These are phyloP conservation scores for Saksenaea vasiformis DNA, from an alignment of 371 early-diverging fungal genomes.

Conservation along the genomic window DNA sequence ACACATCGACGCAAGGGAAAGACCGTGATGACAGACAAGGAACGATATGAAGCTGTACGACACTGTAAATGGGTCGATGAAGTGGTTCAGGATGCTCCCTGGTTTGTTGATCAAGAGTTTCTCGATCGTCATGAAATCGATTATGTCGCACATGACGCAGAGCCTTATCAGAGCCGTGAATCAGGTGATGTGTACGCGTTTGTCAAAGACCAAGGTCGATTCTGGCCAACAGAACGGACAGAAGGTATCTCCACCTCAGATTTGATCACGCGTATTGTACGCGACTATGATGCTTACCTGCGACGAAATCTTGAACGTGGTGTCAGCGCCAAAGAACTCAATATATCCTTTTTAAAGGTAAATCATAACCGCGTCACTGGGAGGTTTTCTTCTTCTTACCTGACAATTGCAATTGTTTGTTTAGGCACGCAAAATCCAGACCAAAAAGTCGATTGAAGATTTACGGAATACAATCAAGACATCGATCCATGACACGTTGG, in stretches of 20 bases:
- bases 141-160: constrained; percentile 98
- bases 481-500: constrained; percentile 55
- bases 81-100: constrained; percentile 88
- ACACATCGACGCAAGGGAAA: constrained; percentile 91
- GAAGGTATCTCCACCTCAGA: constrained; percentile 95
- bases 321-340: constrained; percentile 87
- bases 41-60: constrained; percentile 87
- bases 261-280: constrained; percentile 93
- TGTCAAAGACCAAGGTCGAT: constrained; percentile 87
- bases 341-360: constrained; percentile 85
- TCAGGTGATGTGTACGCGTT: constrained; percentile 93
- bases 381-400: background rate
- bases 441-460: constrained; percentile 73
- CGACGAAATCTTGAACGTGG: constrained; percentile 94
- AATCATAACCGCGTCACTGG: background rate
- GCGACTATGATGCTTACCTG: constrained; percentile 94
- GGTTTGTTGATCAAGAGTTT: constrained; percentile 90
- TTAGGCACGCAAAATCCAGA: constrained; percentile 74
- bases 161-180: constrained; percentile 85
- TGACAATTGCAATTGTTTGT: background rate
- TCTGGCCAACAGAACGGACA: constrained; percentile 92
- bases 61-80: constrained; percentile 98
- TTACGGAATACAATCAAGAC: constrained; percentile 60
- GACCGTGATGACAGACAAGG: constrained; percentile 88
- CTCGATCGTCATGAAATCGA: constrained; percentile 89